Evolutionary conservation across 176 grass and related monocot species (phyloP).

Genomic region (Raddia distichophylla): DNA sequence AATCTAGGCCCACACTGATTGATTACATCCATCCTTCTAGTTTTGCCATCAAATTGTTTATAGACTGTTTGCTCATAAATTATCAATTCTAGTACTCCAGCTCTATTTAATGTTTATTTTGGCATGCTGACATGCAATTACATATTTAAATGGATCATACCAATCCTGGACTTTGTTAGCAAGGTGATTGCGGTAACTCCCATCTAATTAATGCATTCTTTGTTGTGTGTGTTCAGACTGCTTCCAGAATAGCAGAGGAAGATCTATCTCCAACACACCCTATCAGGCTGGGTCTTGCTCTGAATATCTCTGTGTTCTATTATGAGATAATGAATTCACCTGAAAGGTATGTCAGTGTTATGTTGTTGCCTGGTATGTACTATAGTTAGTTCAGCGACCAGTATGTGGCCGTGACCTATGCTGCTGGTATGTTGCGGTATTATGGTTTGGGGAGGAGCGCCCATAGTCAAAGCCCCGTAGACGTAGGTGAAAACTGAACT

Average conservation of each 20-base stretch:
- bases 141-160: neutral
- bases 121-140: neutral
- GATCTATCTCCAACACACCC: constrained; percentile 67
- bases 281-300: constrained; percentile 58
- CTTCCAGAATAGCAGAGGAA: constrained; percentile 54
- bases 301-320: constrained; percentile 75
- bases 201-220: neutral
- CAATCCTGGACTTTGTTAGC: neutral
- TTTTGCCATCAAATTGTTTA: neutral
- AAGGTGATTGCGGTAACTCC: neutral
- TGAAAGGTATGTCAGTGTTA: constrained; percentile 48
- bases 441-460: no score
- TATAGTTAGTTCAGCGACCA: neutral
- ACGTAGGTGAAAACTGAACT: no score
- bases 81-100: neutral
- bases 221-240: constrained; percentile 35
- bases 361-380: neutral
- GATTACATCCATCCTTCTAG: neutral
- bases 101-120: neutral
- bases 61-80: neutral
- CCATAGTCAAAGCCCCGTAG: no score
- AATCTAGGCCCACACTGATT: neutral
- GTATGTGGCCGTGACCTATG: no score
- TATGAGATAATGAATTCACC: constrained; percentile 79
- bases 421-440: no score